Percentiles rank a stretch among this genome's conserved stretches.
These are phyloP conservation scores for Corchorus capsularis DNA, from an alignment of 345 rosid species.

Conservation along the genomic window DNA sequence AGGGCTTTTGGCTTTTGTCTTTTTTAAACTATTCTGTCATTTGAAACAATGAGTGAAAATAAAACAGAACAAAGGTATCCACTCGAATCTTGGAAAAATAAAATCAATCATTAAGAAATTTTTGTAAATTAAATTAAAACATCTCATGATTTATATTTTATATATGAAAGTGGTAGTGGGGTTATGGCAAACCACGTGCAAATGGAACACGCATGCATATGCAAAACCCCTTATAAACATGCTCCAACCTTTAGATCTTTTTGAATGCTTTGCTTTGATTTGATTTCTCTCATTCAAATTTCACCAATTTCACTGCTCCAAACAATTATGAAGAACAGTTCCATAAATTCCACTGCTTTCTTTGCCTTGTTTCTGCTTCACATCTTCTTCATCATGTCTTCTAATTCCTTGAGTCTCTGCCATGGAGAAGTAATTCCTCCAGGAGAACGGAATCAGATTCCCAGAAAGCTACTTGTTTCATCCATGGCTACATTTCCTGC, in stretches of 20 bases:
- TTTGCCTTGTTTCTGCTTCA: constrained; percentile 27
- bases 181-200: constrained; percentile 33
- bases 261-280: background rate
- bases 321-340: constrained; percentile 36
- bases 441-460: background rate
- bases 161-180: background rate
- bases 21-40: background rate
- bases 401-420: constrained; percentile 25
- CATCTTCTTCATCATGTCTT: constrained; percentile 14
- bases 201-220: constrained; percentile 22
- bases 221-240: constrained; percentile 19
- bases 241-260: constrained; percentile 12
- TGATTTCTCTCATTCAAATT: constrained; percentile 1
- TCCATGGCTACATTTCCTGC: constrained; percentile 24
- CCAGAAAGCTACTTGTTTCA: constrained; percentile 28
- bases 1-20: no score
- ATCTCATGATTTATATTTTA: background rate
- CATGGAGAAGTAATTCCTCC: constrained; percentile 13
- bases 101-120: background rate
- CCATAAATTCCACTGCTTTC: constrained; percentile 23
- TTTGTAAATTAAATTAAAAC: constrained; percentile 1
- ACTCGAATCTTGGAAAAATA: background rate
- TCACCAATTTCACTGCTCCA: constrained; percentile 19
- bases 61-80: background rate
- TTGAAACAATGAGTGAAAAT: background rate